These are phyloP conservation scores for sorghum (Sorghum bicolor) DNA, from an alignment of 176 grass and related monocot species.

Conservation along the genomic window DNA sequence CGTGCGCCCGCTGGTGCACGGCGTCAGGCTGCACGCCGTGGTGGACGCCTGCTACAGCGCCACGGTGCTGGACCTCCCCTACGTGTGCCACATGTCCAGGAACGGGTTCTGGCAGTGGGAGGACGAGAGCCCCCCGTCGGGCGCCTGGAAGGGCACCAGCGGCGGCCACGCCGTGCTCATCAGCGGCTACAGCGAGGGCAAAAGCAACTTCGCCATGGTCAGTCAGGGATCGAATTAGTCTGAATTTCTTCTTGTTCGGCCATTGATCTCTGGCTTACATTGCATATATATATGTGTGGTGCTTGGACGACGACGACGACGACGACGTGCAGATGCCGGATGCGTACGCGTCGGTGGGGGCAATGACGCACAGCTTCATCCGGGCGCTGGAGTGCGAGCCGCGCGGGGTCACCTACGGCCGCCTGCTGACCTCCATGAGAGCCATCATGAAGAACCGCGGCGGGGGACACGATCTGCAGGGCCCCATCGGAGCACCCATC, in stretches of 20 bases:
- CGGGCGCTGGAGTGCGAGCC: constrained; percentile 57
- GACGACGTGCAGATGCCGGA: constrained; percentile 17
- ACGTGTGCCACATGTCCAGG: constrained; percentile 51
- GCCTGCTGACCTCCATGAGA: constrained; percentile 68
- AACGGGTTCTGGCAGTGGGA: constrained; percentile 33
- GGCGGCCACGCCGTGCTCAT: constrained; percentile 44
- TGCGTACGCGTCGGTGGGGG: constrained; percentile 43
- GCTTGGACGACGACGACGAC: neutral
- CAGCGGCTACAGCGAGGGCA: constrained; percentile 52
- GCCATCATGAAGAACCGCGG: constrained; percentile 37
- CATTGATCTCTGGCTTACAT: neutral
- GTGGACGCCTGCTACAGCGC: constrained; percentile 86
- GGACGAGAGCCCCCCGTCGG: constrained; percentile 29
- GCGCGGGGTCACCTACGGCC: constrained; percentile 55
- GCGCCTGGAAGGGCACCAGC: constrained; percentile 37
- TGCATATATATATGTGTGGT: neutral
- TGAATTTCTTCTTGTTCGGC: neutral
- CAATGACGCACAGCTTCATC: constrained; percentile 95
- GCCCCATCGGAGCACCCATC: constrained; percentile 48
- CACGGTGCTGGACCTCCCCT: constrained; percentile 84
- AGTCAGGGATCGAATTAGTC: neutral
- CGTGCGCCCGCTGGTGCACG: constrained; percentile 64
- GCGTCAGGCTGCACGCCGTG: constrained; percentile 76
- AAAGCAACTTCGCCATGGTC: constrained; percentile 17
- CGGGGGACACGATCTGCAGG: constrained; percentile 17